Base-by-base conservation (phyloP, 1,284 basidiomycete species). In the Cryptococcus hybrid region DNA sequence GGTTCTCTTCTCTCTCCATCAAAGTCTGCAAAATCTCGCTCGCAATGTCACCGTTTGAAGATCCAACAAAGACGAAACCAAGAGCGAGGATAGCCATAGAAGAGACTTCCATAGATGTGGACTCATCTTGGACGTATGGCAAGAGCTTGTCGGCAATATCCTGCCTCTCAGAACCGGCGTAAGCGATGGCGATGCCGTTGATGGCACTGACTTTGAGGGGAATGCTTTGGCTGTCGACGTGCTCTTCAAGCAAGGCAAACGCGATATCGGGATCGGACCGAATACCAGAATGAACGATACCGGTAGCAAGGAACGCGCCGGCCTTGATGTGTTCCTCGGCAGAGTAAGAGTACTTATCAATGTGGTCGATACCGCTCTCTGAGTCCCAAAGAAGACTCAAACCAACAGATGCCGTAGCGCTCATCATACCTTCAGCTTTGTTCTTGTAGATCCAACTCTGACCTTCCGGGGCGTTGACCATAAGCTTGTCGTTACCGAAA, bases 401-500 rank as follows among this genome's bases (percentile, higher is more conserved):
- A 50, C 96, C 96, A 54, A 98, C 84, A 60, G 90, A 94, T 2
- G 96, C 96, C 18, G 95, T 86, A 15, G 96, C 96, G 63, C 90
- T 93, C 83, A 96, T 87, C 92, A 97, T 98, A 58, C 92, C 92
- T 62, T 96, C 89, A 57, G 98, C 95, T 80, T 98, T 98, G 82
- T 98, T 98, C 84, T 98, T 98, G 83, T 99, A 99, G 64, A 99
- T 93, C 91, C 94, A 99, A 67, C 91, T 94, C 77, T 88, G 90
- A 24, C 95, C 95, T 71, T 97, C 94, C 57, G 92, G 89, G 0
- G 94, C 94, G 68, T 89, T 88, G 4, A 95, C 93, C 88, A 99
- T 94, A 57, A 99, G 84, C 77, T 96, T 97, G 76, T 99, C 96
- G 75, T 99, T 99, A 15, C 94, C 94, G 71, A 96, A 99, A 0